Base-by-base conservation (phyloP, 352 stramenopile species). In the Pythium sukuiense region DNA sequence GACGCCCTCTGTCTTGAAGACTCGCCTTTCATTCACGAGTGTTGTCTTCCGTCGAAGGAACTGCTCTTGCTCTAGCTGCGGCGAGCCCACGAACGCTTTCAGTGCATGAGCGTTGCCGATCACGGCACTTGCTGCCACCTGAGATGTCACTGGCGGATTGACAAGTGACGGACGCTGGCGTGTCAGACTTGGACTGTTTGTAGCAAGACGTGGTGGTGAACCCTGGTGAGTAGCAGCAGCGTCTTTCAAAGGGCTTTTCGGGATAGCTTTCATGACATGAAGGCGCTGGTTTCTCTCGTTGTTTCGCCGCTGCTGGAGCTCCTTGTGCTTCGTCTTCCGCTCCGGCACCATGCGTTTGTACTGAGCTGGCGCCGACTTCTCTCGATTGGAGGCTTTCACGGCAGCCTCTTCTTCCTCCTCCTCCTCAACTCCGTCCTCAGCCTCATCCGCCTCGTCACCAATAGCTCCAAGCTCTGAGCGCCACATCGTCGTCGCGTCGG, bases 271-370 rank as follows among this genome's bases (percentile, higher is more conserved):
- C 0, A 68, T 50, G 6, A 73, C 41, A 4, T 76, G 53, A 49
- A 87, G 72, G 0, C 80, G 83, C 30, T 87, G 76, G 12, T 88
- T 71, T 11, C 83, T 73, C 0, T 76, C 83, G 35, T 79, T 79
- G 63, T 88, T 77, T 1, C 83, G 79, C 20, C 83, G 77, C 35
- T 84, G 66, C 59, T 89, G 78, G 2, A 91, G 74, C 20, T 76
- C 80, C 9, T 79, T 81, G 61, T 91, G 76, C 53, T 88, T 91
- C 6, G 65, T 66, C 46, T 88, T 89, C n/a, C 82, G 81, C 18
- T 89, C 83, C 2, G 80, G 83, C 9, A 87, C 32, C 5, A 65
- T 70, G 59, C 80, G 63, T 37, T 67, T 59, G 35, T 58, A 56
- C 37, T 20, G 46, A 9, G 35, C 26, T 11, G 26, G 39, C 8